Evolutionary conservation across 768 basidiomycete genomes (phyloP).

Genomic region (Podaxis sp.): DNA sequence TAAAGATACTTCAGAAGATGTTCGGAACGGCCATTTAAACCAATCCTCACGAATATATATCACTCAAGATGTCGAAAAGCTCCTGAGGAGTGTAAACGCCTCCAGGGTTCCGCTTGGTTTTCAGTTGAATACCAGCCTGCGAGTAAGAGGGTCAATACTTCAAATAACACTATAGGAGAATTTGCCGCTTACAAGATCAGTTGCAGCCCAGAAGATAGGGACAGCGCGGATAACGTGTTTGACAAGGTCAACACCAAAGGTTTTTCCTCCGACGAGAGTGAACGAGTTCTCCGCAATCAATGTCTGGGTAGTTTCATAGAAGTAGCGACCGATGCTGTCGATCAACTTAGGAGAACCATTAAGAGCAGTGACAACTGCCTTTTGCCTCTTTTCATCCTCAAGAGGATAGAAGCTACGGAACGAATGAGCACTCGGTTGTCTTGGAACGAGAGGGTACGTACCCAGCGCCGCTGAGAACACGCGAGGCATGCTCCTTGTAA

Average conservation of each 20-base stretch:
- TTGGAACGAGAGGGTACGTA: slow-evolving; percentile 27
- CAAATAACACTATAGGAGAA: neutral
- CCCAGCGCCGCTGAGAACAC: slow-evolving; percentile 63
- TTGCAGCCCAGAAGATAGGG: slow-evolving; percentile 69
- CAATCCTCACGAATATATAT: neutral
- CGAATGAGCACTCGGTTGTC: slow-evolving; percentile 1
- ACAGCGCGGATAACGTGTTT: slow-evolving; percentile 64
- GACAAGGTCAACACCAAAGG: slow-evolving; percentile 62
- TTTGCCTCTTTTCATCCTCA: slow-evolving; percentile 48
- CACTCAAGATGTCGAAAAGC: slow-evolving; percentile 58
- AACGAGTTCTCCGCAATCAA: slow-evolving; percentile 56
- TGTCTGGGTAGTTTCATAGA: slow-evolving; percentile 62
- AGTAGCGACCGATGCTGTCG: slow-evolving; percentile 56
- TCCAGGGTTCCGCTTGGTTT: slow-evolving; percentile 48
- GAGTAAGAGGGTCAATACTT: slow-evolving; percentile 3
- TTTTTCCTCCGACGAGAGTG: slow-evolving; percentile 53
- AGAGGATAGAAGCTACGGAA: slow-evolving; percentile 64
- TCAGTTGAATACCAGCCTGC: slow-evolving; percentile 74
- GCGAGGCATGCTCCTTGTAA: slow-evolving; percentile 49
- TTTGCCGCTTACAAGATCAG: slow-evolving; percentile 55
- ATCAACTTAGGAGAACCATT: slow-evolving; percentile 45
- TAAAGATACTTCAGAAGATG: neutral
- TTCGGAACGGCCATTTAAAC: neutral
- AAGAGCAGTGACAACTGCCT: slow-evolving; percentile 48
- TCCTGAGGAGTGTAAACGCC: slow-evolving; percentile 65